Conservation (phyloP, 106 monocot species). For the Allium fistulosum region DNA sequence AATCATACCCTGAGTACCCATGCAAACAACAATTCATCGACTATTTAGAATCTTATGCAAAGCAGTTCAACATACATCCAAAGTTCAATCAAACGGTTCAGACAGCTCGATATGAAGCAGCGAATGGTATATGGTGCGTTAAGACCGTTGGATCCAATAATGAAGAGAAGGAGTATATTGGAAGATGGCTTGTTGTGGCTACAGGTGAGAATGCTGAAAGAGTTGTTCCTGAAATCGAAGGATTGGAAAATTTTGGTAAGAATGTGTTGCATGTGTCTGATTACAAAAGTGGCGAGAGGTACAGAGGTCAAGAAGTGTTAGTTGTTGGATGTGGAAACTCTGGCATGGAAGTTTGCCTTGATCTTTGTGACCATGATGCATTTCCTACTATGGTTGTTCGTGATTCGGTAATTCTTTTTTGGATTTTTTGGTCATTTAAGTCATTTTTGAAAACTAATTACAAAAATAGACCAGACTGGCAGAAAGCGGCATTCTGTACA, state of each 20-base stretch:
- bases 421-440: not conserved
- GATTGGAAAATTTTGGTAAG: slow-evolving; percentile 26
- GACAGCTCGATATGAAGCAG: slow-evolving; percentile 24
- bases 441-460: no score
- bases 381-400: slow-evolving; percentile 49
- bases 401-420: slow-evolving; percentile 35
- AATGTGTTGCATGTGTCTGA: slow-evolving; percentile 23
- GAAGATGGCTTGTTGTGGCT: slow-evolving; percentile 69
- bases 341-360: slow-evolving; percentile 86
- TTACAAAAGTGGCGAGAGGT: slow-evolving; percentile 48
- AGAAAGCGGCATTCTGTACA: no score
- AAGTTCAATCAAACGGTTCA: slow-evolving; percentile 24
- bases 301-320: slow-evolving; percentile 33
- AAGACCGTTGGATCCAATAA: not conserved
- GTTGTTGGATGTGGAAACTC: slow-evolving; percentile 51
- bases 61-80: slow-evolving; percentile 23
- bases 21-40: slow-evolving; percentile 26
- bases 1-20: slow-evolving; percentile 31
- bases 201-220: slow-evolving; percentile 92
- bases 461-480: no score
- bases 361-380: slow-evolving; percentile 63
- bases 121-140: slow-evolving; percentile 35
- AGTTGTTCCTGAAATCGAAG: slow-evolving; percentile 54
- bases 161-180: slow-evolving; percentile 16
- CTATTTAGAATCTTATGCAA: slow-evolving; percentile 31